Conservation (phyloP, 306 rosid genomes). For the Cucurbita pepo region DNA sequence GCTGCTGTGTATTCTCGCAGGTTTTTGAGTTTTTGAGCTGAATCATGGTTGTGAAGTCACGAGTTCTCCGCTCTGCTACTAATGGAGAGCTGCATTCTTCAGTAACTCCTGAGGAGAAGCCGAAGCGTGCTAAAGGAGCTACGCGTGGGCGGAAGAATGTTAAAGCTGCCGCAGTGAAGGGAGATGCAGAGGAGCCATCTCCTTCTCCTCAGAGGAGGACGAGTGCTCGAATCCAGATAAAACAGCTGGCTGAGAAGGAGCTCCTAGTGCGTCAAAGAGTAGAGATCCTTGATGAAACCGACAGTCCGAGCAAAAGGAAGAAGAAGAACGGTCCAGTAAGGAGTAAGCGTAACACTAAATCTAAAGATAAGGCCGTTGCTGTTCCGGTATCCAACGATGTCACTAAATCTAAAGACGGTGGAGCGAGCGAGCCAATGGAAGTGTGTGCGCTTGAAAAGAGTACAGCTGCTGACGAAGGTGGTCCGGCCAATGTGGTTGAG, state of each 20-base stretch:
- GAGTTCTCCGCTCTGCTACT: neutral
- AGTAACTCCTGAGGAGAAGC: neutral
- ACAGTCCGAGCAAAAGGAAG: neutral
- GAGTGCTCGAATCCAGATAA: conserved; percentile 5
- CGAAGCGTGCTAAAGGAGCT: neutral
- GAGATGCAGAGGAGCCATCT: neutral
- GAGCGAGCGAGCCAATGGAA: neutral
- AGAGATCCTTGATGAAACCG: conserved; percentile 5
- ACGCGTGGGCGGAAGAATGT: neutral
- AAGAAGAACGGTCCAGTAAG: neutral
- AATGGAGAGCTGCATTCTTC: conserved; percentile 4
- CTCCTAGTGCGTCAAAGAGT: conserved; percentile 8
- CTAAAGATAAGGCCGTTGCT: neutral
- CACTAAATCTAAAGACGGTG: neutral
- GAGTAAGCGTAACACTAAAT: neutral
- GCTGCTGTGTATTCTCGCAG: neutral
- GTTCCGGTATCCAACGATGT: neutral
- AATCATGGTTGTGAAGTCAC: neutral
- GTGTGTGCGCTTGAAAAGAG: neutral
- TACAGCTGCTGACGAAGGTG: conserved; percentile 7
- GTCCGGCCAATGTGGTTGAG: conserved; percentile 9
- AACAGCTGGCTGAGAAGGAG: conserved; percentile 1
- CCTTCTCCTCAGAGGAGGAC: neutral
- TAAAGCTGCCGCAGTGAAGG: neutral
- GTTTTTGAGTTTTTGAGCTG: neutral